These are phyloP conservation scores for Phlebiopsis flavidoalba DNA, from an alignment of 768 basidiomycete genomes.

Conservation along the genomic window DNA sequence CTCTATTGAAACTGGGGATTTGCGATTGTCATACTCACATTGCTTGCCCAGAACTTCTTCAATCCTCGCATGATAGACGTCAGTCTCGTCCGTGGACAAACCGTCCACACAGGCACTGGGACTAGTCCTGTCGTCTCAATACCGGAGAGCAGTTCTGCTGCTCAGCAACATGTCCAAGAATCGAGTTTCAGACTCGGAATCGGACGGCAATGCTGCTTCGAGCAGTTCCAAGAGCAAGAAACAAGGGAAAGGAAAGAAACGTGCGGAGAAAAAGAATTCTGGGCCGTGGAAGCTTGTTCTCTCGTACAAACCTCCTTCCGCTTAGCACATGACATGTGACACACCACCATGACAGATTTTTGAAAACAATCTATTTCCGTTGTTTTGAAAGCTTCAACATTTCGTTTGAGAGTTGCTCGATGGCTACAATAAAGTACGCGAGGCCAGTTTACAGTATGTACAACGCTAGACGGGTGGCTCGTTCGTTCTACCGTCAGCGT, in stretches of 20 bases:
- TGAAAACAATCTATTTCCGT: not conserved
- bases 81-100: slow-evolving; percentile 10
- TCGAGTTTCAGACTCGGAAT: not conserved
- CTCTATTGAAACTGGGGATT: not conserved
- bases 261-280: not conserved
- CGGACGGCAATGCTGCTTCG: not conserved
- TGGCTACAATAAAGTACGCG: not conserved
- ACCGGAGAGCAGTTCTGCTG: not conserved
- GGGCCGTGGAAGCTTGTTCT: slow-evolving; percentile 18
- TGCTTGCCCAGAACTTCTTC: slow-evolving; percentile 16
- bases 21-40: not conserved
- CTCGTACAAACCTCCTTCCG: not conserved
- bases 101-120: slow-evolving; percentile 3
- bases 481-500: not conserved
- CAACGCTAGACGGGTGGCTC: not conserved
- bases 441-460: not conserved
- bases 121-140: slow-evolving; percentile 1
- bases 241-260: not conserved
- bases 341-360: not conserved
- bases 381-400: not conserved
- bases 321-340: no score
- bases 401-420: not conserved
- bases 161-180: not conserved
- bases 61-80: slow-evolving; percentile 14
- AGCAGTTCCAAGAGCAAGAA: not conserved